Base-by-base conservation (phyloP, 2,329 filamentous ascomycete species). In the Trichophyton equinum region DNA sequence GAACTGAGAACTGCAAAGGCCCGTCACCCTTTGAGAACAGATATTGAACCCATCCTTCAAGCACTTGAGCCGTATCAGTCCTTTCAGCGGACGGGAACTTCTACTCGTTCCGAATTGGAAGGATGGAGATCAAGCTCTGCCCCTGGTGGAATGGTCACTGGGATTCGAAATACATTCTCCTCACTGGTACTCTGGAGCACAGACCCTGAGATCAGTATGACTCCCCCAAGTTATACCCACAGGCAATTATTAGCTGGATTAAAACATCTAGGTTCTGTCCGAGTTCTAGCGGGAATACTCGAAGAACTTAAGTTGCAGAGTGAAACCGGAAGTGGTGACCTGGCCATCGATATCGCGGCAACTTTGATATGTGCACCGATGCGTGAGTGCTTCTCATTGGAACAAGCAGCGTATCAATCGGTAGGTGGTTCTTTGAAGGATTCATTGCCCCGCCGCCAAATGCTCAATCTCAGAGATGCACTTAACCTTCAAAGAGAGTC, bases 161-260 rank as follows among this genome's bases (percentile, higher is more conserved):
- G 75, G 33, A 71, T 84, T 15, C 76, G 78, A 40, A 76, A 73
- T 59, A 78, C 76, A 0, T 74, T 84, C 53, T 79, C 80, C 44
- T 75, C 78, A 2, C 71, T 84, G 7, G 74, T 80, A 0, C 71
- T 78, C 7, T 85, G 82, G 82, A 78, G 75, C 57, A 69, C 75
- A 59, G 72, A 77, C 57, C 73, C 77, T 1, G 75, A 76, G n/a
- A 75, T 81, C 20, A 78, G 76, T 63, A 77, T 79, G 59, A 76
- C 78, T 1, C 81, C 81, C 5, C 79, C 79, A 2, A 75, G 74
- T 47, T 85, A 84, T 67, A 81, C 79, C 0, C 80, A 82, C 64
- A 76, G 77, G n/a, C 77, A 81, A 63, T 67, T 85, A 15, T 72
- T 79, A 6, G 67, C 70, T 1, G 73, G 73, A 0, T 67, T 78